These are phyloP conservation scores for Phycomyces blakesleeanus DNA, from an alignment of 192 early-diverging fungal genomes.

Conservation along the genomic window DNA sequence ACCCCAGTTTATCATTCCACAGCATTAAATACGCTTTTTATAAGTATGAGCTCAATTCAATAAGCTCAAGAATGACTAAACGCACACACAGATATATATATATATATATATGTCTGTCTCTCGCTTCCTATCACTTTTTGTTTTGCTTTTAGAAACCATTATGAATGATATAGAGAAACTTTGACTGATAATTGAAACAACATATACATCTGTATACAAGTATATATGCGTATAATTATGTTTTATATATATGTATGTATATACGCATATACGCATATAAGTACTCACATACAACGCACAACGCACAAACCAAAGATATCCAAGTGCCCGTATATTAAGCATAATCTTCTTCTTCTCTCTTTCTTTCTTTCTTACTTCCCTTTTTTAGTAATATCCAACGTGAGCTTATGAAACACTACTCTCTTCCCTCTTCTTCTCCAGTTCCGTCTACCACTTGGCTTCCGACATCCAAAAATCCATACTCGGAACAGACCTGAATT, in stretches of 20 bases:
- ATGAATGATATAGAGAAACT: too few species aligned
- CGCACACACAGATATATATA: neutral
- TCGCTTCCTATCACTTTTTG: too few species aligned
- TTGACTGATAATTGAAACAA: too few species aligned
- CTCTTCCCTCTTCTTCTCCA: neutral
- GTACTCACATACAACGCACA: neutral
- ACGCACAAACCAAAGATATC: neutral
- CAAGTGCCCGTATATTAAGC: neutral
- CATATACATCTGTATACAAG: too few species aligned
- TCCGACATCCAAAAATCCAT: conserved; percentile 56
- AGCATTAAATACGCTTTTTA: too few species aligned
- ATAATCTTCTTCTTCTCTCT: too few species aligned
- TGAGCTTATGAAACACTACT: neutral
- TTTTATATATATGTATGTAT: too few species aligned
- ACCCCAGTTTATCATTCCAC: neutral
- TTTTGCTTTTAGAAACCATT: too few species aligned
- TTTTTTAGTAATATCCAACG: neutral
- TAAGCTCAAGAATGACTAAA: neutral
- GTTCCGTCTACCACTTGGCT: conserved; percentile 25
- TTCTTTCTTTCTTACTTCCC: neutral
- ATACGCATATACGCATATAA: too few species aligned
- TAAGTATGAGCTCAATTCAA: too few species aligned
- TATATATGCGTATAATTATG: too few species aligned
- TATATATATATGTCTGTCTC: neutral
- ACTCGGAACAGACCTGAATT: conserved; percentile 68